These are phyloP conservation scores for Sparassis latifolia DNA, from an alignment of 1,284 basidiomycete species.

Conservation along the genomic window DNA sequence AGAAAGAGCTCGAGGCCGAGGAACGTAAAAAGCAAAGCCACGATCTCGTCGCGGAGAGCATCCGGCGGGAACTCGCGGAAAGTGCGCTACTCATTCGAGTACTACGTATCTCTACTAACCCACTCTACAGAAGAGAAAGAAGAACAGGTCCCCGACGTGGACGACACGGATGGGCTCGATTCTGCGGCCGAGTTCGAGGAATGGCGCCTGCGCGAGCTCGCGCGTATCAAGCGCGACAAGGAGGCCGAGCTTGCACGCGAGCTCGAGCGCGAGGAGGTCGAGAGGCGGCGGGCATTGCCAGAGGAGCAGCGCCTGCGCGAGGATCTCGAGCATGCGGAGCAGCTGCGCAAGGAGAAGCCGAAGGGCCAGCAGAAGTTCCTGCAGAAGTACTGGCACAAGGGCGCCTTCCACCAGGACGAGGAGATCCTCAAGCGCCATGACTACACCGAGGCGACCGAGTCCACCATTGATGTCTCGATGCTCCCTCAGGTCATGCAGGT, in stretches of 20 bases:
- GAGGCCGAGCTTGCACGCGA: conserved; percentile 76
- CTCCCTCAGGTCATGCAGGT: conserved; percentile 97
- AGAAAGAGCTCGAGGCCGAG: conserved; percentile 62
- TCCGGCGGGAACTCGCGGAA: conserved; percentile 76
- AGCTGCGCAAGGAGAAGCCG: conserved; percentile 75
- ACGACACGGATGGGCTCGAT: conserved; percentile 93
- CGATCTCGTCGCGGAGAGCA: conserved; percentile 83
- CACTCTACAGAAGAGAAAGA: conserved; percentile 72
- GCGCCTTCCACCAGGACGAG: conserved; percentile 96
- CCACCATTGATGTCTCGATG: conserved; percentile 77
- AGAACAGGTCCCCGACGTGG: conserved; percentile 78
- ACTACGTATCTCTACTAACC: not conserved
- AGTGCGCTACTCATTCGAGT: conserved; percentile 41
- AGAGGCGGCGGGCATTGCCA: conserved; percentile 84
- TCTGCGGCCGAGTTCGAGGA: conserved; percentile 90
- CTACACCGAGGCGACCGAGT: conserved; percentile 85
- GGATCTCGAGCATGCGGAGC: conserved; percentile 81
- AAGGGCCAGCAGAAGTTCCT: conserved; percentile 89
- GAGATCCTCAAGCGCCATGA: conserved; percentile 84
- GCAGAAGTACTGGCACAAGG: conserved; percentile 99
- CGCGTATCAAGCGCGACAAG: conserved; percentile 86
- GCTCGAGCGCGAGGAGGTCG: conserved; percentile 84
- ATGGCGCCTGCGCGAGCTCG: conserved; percentile 91
- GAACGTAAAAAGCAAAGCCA: conserved; percentile 77
- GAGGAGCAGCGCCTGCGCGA: conserved; percentile 89